phyloP scores from a whole-genome alignment of 129 eudicot species.

The Tagetes patula region DNA sequence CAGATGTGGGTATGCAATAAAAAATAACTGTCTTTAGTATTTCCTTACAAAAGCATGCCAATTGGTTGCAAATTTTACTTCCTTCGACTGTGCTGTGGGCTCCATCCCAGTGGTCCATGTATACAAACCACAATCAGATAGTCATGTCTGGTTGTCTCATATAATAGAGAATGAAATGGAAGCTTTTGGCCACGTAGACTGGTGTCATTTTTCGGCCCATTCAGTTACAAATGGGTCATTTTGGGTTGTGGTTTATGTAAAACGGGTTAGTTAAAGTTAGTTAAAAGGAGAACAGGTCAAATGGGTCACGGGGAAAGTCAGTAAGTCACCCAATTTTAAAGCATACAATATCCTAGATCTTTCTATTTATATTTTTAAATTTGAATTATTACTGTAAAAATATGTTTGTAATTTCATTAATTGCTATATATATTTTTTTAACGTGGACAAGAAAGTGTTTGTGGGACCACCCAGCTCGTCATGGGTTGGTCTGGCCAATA shows the following conservation, averaged over 20 bases:
- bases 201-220: background rate
- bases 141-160: background rate
- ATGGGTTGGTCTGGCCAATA: background rate
- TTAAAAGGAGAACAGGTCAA: background rate
- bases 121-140: background rate
- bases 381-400: background rate
- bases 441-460: background rate
- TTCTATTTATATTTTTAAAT: background rate
- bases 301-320: background rate
- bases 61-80: slow-evolving; percentile 1
- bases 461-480: no score
- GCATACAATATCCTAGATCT: background rate
- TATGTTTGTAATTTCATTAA: background rate
- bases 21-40: background rate
- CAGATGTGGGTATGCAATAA: background rate
- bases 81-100: background rate
- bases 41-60: background rate
- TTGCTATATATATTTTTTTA: background rate
- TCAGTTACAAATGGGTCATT: background rate
- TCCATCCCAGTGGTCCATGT: background rate
- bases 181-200: background rate
- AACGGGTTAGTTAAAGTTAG: background rate
- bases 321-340: background rate
- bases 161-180: background rate
- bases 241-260: slow-evolving; percentile 1